Evolutionary conservation across 345 rosid species (phyloP).

Genomic region (Gossypium sturtianum): DNA sequence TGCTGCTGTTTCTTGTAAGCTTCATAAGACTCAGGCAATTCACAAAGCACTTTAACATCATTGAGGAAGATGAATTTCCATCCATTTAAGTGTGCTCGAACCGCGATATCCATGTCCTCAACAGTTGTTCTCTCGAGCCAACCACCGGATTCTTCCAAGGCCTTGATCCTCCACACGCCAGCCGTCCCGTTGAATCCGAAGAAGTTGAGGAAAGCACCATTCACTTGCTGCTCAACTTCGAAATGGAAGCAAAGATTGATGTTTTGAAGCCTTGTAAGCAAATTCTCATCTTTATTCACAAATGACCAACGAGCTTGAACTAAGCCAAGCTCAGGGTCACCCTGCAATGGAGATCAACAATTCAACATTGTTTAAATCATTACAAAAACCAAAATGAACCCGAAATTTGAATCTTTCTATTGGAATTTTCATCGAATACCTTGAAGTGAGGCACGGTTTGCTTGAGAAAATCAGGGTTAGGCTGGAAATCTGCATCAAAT

Average conservation of each 20-base stretch:
- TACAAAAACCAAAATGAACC: conserved; percentile 8
- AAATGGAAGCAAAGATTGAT: conserved; percentile 84
- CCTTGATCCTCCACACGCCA: conserved; percentile 86
- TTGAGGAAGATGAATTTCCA: conserved; percentile 84
- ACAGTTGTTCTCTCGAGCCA: conserved; percentile 95
- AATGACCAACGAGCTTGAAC: conserved; percentile 94
- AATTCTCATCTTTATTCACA: conserved; percentile 88
- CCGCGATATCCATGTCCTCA: conserved; percentile 93
- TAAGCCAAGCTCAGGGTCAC: conserved; percentile 70
- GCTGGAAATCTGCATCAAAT: conserved; percentile 84
- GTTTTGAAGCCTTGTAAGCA: conserved; percentile 85
- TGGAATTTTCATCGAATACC: conserved; percentile 26
- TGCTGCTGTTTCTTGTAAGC: conserved; percentile 89
- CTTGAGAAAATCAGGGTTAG: conserved; percentile 75
- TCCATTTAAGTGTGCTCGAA: conserved; percentile 77
- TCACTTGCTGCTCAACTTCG: conserved; percentile 93
- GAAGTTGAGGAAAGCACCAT: conserved; percentile 67
- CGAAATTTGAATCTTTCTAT: neutral
- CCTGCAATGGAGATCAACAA: conserved; percentile 37
- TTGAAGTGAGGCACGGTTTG: conserved; percentile 77
- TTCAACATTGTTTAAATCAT: neutral
- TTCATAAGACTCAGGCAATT: conserved; percentile 81
- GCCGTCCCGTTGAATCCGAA: conserved; percentile 95
- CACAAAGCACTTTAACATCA: conserved; percentile 74
- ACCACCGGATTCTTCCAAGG: conserved; percentile 80